These are phyloP conservation scores for Mycocalia duriaeana DNA, from an alignment of 1,284 basidiomycete species.

Conservation along the genomic window DNA sequence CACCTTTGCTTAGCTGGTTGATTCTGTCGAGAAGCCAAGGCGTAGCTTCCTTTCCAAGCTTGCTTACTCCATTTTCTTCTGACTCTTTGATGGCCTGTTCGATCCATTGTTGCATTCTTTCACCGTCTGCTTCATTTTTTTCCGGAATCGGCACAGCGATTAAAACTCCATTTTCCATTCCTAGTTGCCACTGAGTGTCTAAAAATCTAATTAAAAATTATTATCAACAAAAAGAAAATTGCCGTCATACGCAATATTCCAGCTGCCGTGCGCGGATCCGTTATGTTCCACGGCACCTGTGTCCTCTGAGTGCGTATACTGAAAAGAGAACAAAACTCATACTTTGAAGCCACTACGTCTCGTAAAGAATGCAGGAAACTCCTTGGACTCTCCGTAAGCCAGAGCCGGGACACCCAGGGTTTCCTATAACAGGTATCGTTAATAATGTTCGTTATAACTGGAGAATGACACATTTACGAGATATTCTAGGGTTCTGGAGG, in stretches of 20 bases:
- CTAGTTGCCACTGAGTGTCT: slow-evolving; percentile 62
- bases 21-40: slow-evolving; percentile 92
- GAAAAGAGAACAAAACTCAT: slow-evolving; percentile 10
- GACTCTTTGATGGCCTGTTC: slow-evolving; percentile 86
- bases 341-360: slow-evolving; percentile 82
- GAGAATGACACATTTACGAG: slow-evolving; percentile 45
- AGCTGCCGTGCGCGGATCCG: slow-evolving; percentile 61
- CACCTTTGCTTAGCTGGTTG: slow-evolving; percentile 74
- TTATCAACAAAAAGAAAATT: too few species aligned
- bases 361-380: slow-evolving; percentile 95
- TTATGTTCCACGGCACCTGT: slow-evolving; percentile 69
- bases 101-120: slow-evolving; percentile 73
- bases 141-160: slow-evolving; percentile 91
- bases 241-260: slow-evolving; percentile 67
- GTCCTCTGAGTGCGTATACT: background rate
- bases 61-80: slow-evolving; percentile 76
- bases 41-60: slow-evolving; percentile 86
- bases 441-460: too few species aligned
- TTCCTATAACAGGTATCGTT: slow-evolving; percentile 53
- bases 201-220: too few species aligned
- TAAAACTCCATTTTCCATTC: slow-evolving; percentile 69
- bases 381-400: slow-evolving; percentile 67
- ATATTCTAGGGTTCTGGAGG: slow-evolving; percentile 84
- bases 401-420: slow-evolving; percentile 93
- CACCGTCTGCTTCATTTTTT: slow-evolving; percentile 64